Percentiles rank a stretch among this genome's conserved stretches.
phyloP scores from a whole-genome alignment of 768 basidiomycete species.

The Bullera alba region DNA sequence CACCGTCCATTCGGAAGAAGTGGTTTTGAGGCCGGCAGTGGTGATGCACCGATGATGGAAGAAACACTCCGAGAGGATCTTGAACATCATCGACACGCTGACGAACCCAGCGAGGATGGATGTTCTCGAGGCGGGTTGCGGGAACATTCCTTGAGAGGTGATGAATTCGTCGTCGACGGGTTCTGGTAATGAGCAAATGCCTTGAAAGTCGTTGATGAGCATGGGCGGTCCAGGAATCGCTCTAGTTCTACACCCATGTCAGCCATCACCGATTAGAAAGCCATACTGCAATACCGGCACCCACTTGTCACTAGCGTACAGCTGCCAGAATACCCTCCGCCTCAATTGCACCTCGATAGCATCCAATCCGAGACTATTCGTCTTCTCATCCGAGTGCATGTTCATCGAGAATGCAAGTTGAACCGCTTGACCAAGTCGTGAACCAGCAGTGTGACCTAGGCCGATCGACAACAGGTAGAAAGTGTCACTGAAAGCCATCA shows the following conservation, averaged over 20 bases:
- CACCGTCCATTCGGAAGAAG: conserved; percentile 23
- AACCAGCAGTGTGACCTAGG: conserved; percentile 31
- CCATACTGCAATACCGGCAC: background rate
- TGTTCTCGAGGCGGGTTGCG: conserved; percentile 25
- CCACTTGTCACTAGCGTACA: conserved; percentile 39
- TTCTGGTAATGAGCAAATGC: conserved; percentile 31
- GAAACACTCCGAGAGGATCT: conserved; percentile 35
- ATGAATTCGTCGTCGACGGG: conserved; percentile 38
- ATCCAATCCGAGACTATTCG: conserved; percentile 25
- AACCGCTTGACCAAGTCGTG: conserved; percentile 34
- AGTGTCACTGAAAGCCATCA: conserved; percentile 20
- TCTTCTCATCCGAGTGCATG: conserved; percentile 34
- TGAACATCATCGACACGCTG: conserved; percentile 26
- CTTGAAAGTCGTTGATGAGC: conserved; percentile 42
- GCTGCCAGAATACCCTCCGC: conserved; percentile 40
- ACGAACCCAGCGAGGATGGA: conserved; percentile 36
- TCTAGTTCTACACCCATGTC: conserved; percentile 18
- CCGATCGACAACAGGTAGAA: conserved; percentile 41
- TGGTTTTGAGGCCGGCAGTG: conserved; percentile 3
- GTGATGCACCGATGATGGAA: conserved; percentile 34
- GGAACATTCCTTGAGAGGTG: conserved; percentile 38
- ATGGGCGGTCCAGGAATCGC: conserved; percentile 38
- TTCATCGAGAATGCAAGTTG: conserved; percentile 38
- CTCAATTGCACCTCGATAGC: conserved; percentile 34
- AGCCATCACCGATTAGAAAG: background rate